phyloP scores from a whole-genome alignment of 148 eudicot species.

The Tetragonia tetragonoides region DNA sequence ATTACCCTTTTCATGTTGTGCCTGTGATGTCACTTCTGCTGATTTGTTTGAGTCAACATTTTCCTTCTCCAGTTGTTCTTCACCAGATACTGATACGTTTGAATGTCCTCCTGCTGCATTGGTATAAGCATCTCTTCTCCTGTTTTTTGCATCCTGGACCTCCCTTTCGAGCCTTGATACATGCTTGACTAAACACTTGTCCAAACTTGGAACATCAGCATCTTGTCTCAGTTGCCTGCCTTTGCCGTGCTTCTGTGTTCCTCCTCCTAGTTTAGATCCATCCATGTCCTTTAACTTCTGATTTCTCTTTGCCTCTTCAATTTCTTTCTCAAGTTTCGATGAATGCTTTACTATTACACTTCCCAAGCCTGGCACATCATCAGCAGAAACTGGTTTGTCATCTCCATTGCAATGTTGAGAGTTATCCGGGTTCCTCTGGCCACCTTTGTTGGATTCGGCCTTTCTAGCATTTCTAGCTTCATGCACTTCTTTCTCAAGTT shows the following conservation, averaged over 20 bases:
- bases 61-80: conserved; percentile 42
- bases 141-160: conserved; percentile 64
- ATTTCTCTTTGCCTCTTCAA: conserved; percentile 49
- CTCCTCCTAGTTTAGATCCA: conserved; percentile 19
- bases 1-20: neutral
- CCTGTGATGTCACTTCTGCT: neutral
- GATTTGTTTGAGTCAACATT: conserved; percentile 50
- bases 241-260: conserved; percentile 5
- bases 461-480: conserved; percentile 69
- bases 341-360: conserved; percentile 47
- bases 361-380: conserved; percentile 39
- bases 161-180: conserved; percentile 70
- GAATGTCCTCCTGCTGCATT: conserved; percentile 11
- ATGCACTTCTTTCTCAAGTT: conserved; percentile 76
- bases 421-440: neutral
- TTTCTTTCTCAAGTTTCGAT: conserved; percentile 66
- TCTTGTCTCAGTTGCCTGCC: conserved; percentile 35
- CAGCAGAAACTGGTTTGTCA: conserved; percentile 18
- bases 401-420: neutral
- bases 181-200: conserved; percentile 59
- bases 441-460: conserved; percentile 31
- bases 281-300: conserved; percentile 26
- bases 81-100: conserved; percentile 11
- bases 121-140: conserved; percentile 23
- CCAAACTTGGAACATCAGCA: conserved; percentile 64